These are phyloP conservation scores for Podila horticola DNA, from an alignment of 192 early-diverging fungal species.

Conservation along the genomic window DNA sequence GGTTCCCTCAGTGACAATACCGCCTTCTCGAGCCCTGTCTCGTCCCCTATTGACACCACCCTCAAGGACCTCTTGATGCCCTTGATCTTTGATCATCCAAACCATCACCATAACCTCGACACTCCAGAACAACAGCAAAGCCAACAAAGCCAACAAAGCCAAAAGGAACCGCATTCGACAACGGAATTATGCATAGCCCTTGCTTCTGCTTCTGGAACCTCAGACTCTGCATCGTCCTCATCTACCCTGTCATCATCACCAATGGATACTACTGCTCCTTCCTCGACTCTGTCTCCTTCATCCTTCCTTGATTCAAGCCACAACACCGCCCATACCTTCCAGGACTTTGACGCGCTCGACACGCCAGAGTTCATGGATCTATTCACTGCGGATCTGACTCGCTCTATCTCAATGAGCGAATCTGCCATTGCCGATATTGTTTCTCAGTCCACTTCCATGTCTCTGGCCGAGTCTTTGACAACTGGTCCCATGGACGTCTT, in stretches of 20 bases:
- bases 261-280: background rate
- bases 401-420: background rate
- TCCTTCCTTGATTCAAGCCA: background rate
- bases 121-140: background rate
- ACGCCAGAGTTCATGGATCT: constrained; percentile 7
- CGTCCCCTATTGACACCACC: background rate
- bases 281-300: background rate
- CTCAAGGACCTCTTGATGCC: constrained; percentile 3
- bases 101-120: too few species aligned
- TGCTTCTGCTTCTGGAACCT: background rate
- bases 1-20: constrained; percentile 1
- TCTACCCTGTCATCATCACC: constrained; percentile 6
- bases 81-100: background rate
- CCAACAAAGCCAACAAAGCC: background rate
- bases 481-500: background rate
- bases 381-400: background rate
- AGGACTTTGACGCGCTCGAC: background rate
- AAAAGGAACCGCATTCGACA: too few species aligned
- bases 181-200: background rate
- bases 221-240: background rate
- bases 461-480: background rate
- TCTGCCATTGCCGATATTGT: background rate
- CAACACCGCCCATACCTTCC: background rate
- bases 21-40: background rate
- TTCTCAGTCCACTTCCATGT: background rate